Base-by-base conservation (phyloP, 805 yeast species). In the Candida patagonica region DNA sequence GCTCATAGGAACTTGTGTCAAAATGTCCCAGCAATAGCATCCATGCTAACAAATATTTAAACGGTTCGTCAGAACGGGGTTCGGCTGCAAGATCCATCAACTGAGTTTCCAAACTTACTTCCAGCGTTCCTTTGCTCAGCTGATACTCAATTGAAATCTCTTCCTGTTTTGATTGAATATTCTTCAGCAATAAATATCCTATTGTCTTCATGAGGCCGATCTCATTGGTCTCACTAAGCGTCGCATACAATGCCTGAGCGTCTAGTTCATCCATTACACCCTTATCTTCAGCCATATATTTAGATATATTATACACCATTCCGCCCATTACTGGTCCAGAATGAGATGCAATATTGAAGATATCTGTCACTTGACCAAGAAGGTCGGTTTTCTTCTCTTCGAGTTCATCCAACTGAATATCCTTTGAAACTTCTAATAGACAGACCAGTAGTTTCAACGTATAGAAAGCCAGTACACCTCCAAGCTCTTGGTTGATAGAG, bases 1-100 rank as follows among this genome's bases (percentile, higher is more conserved):
- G 67, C 30, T 73, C 71, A 47, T 74, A 76, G 1, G 92, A 74
- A 5, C 81, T 70, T 42, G 76, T 74, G 38, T 70, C 67, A 54
- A 86, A 81, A 56, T 76, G 76, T 22, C 61, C 63, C 46, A 82
- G 67, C 0, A 82, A 57, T 40, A 84, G 62, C 45, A 61, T 62
- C 94, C 94, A 87, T 41, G 75, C 62, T 78, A 43, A 41, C 25
- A 50, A 33, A 25, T 42, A 50, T 15, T 42, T 17, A 52, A 52
- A 3, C 65, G 64, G 12, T 6, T 47, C 50, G 5, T 36, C 40
- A 10, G 35, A 42, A n/a, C 48, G 57, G 6, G 45, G 50, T 8
- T 48, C 59, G 2, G 41, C 36, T 6, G 26, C 37, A 10, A 42
- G 17, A 6, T 20, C 10, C 25, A 43, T 12, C 29, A 44, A 39